A percentile compares a stretch with the other conserved stretches of the same genome.
Conservation (phyloP, 2,329 filamentous ascomycete genomes). For the Pseudogymnoascus sp. region DNA sequence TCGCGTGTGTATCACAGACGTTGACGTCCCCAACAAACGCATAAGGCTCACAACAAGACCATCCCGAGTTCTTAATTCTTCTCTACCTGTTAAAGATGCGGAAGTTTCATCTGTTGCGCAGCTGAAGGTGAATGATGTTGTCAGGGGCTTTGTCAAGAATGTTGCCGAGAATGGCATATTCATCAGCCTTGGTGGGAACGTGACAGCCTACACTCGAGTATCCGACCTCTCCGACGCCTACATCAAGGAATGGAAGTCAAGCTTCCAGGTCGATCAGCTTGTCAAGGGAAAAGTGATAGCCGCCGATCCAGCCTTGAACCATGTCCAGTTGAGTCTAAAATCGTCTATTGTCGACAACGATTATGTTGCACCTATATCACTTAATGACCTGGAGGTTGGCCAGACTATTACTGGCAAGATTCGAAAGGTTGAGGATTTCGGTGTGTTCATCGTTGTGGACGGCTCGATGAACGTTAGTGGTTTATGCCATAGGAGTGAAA, state of each 20-base stretch:
- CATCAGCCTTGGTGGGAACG: conserved; percentile 70
- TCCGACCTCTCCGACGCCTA: conserved; percentile 84
- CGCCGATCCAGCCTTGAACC: conserved; percentile 60
- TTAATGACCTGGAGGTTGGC: conserved; percentile 70
- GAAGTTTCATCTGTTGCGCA: conserved; percentile 69
- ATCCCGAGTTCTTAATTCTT: conserved; percentile 83
- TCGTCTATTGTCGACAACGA: conserved; percentile 73
- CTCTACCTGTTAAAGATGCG: conserved; percentile 69
- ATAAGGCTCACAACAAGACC: conserved; percentile 75
- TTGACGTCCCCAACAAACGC: conserved; percentile 80
- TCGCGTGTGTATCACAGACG: conserved; percentile 73
- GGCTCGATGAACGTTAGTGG: conserved; percentile 84
- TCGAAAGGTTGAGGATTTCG: conserved; percentile 89
- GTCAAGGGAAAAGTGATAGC: conserved; percentile 79
- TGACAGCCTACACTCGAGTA: conserved; percentile 78
- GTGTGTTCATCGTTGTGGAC: conserved; percentile 88
- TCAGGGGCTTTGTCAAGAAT: conserved; percentile 88
- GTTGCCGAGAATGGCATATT: conserved; percentile 86
- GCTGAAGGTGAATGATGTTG: conserved; percentile 67
- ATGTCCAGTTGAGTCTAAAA: conserved; percentile 82
- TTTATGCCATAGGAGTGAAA: conserved; percentile 84
- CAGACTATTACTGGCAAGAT: conserved; percentile 85
- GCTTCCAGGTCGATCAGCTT: conserved; percentile 81
- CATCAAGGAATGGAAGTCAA: conserved; percentile 91
- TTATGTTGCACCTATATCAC: conserved; percentile 66